These are phyloP conservation scores for Phytophthora brassicae DNA, from an alignment of 352 stramenopile genomes.

Conservation along the genomic window DNA sequence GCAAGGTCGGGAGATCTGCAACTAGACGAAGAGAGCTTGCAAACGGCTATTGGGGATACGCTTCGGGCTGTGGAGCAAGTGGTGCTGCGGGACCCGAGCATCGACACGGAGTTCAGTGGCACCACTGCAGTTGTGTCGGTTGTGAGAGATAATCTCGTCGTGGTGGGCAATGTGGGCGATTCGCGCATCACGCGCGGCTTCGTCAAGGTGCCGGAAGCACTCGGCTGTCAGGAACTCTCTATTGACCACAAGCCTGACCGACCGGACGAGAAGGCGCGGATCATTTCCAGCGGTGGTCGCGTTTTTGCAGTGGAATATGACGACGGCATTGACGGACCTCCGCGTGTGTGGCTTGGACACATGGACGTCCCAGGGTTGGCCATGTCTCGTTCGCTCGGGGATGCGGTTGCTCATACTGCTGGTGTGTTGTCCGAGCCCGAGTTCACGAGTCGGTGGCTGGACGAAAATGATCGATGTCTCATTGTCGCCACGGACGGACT, in stretches of 20 bases:
- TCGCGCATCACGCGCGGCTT: slow-evolving; percentile 91
- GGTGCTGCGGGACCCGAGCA: slow-evolving; percentile 88
- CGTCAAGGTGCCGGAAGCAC: slow-evolving; percentile 46
- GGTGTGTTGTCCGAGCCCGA: slow-evolving; percentile 95
- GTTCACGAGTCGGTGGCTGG: slow-evolving; percentile 87
- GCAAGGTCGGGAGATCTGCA: slow-evolving; percentile 46
- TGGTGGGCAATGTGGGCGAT: slow-evolving; percentile 97
- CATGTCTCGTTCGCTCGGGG: slow-evolving; percentile 96
- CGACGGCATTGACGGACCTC: slow-evolving; percentile 97
- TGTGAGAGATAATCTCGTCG: slow-evolving; percentile 82
- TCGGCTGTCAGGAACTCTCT: slow-evolving; percentile 84
- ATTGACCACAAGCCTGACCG: slow-evolving; percentile 98
- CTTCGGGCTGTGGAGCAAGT: slow-evolving; percentile 70
- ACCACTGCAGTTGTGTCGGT: slow-evolving; percentile 81
- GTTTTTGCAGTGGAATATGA: slow-evolving; percentile 99
- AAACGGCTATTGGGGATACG: slow-evolving; percentile 60
- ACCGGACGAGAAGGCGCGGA: slow-evolving; percentile 94
- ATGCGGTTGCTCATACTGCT: slow-evolving; percentile 96
- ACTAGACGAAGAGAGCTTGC: slow-evolving; percentile 56
- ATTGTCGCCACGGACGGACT: slow-evolving; percentile 97
- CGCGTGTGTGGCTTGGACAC: slow-evolving; percentile 97
- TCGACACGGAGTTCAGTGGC: slow-evolving; percentile 94
- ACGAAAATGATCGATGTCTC: slow-evolving; percentile 92
- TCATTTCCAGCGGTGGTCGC: slow-evolving; percentile 92
- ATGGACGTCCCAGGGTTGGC: slow-evolving; percentile 98